These are phyloP conservation scores for Volvox carteri DNA, from an alignment of 163 green algal species.

Conservation along the genomic window DNA sequence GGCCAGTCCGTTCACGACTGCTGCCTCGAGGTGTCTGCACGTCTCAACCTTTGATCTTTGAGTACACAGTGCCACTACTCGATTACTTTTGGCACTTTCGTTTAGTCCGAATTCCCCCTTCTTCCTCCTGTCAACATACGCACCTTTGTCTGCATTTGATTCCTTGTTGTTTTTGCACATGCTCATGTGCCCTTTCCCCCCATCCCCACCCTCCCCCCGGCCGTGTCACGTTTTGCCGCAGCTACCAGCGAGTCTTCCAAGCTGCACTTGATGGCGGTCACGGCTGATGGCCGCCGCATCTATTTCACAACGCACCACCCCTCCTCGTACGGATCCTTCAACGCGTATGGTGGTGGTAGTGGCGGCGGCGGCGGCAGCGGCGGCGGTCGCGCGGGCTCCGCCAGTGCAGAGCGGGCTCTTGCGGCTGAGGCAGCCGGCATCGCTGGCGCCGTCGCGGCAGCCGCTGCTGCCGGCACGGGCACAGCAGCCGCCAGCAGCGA, in stretches of 20 bases:
- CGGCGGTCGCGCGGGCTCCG: neutral
- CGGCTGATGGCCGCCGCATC: conserved; percentile 87
- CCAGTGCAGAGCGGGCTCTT: neutral
- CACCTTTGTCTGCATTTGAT: too few species aligned
- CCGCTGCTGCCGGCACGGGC: conserved; percentile 9
- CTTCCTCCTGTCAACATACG: too few species aligned
- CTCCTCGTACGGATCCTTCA: neutral
- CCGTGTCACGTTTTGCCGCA: conserved; percentile 31
- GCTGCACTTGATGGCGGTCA: conserved; percentile 88
- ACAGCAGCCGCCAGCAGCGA: neutral
- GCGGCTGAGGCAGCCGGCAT: neutral
- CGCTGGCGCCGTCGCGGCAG: neutral
- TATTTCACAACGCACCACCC: conserved; percentile 80
- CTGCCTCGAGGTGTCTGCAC: too few species aligned
- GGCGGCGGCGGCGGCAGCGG: too few species aligned
- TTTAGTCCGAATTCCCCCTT: too few species aligned
- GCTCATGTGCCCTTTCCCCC: too few species aligned
- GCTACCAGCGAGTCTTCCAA: conserved; percentile 72
- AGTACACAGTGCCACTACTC: too few species aligned
- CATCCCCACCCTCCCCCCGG: too few species aligned
- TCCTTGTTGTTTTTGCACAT: too few species aligned
- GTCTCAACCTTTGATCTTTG: too few species aligned
- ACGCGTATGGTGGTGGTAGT: neutral
- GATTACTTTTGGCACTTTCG: too few species aligned
- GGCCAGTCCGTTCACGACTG: too few species aligned